Evolutionary conservation across 2,329 filamentous ascomycete species (phyloP).

Genomic region (Scleromitrula shiraiana): DNA sequence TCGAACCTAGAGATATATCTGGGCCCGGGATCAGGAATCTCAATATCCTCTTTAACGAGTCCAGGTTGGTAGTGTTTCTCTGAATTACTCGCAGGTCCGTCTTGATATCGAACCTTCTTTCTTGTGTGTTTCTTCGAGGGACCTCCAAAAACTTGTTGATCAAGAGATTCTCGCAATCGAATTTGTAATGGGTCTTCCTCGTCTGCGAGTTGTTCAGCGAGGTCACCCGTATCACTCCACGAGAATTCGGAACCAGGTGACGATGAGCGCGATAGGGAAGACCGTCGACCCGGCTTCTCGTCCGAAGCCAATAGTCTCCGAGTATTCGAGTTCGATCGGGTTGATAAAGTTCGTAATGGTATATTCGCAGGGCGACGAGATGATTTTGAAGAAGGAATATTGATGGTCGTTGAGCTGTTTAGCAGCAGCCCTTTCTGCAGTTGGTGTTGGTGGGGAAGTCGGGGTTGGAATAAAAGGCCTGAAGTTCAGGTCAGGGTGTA

Average conservation of each 20-base stretch:
- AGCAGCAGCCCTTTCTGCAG: conserved; percentile 56
- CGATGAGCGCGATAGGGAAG: conserved; percentile 44
- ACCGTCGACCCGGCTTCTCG: conserved; percentile 34
- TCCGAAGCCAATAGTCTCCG: conserved; percentile 39
- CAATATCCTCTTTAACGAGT: conserved; percentile 66
- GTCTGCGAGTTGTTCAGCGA: conserved; percentile 83
- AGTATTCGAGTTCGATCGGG: conserved; percentile 31
- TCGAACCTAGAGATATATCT: conserved; percentile 58
- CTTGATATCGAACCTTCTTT: conserved; percentile 64
- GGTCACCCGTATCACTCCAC: conserved; percentile 92
- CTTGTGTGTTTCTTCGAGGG: conserved; percentile 37
- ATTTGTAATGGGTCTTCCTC: conserved; percentile 73
- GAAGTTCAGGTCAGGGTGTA: not conserved
- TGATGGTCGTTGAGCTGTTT: conserved; percentile 67
- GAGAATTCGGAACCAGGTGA: conserved; percentile 62
- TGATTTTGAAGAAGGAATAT: conserved; percentile 69
- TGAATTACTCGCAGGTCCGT: conserved; percentile 34
- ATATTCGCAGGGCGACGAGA: conserved; percentile 73
- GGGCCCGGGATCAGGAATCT: conserved; percentile 62
- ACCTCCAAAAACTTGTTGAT: conserved; percentile 51
- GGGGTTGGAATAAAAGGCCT: conserved; percentile 1
- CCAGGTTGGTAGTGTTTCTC: conserved; percentile 32
- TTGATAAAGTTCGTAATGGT: conserved; percentile 67
- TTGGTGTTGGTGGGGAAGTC: conserved; percentile 11
- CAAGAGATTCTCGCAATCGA: conserved; percentile 57